Percentiles rank a stretch among this genome's conserved stretches.
These are phyloP conservation scores for cucumber (Cucumis sativus) DNA, from an alignment of 306 rosid genomes.

Conservation along the genomic window Cucumber_9930_V3 NC_026657.2:38570001-38570500, in stretches of 20 bases:
- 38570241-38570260: too few species aligned
- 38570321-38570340: neutral
- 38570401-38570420: constrained; percentile 42
- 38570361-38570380: neutral
- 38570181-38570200: too few species aligned
- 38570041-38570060: neutral
- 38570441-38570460: constrained; percentile 72
- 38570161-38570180: too few species aligned
- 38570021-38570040: neutral
- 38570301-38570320: neutral
- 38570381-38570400: constrained; percentile 57
- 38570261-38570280: too few species aligned
- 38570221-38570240: too few species aligned
- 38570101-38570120: too few species aligned
- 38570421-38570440: constrained; percentile 68
- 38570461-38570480: constrained; percentile 52
- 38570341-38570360: neutral
- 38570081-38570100: too few species aligned
- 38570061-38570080: neutral
- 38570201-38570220: too few species aligned
- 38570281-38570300: neutral
- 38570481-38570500: constrained; percentile 2
- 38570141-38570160: too few species aligned
- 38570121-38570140: too few species aligned
- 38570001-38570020: neutral